A percentile compares a stretch with the other conserved stretches of the same genome.
phyloP scores from a whole-genome alignment of 169 alveolate genomes.

The Eimeria necatrix region DNA sequence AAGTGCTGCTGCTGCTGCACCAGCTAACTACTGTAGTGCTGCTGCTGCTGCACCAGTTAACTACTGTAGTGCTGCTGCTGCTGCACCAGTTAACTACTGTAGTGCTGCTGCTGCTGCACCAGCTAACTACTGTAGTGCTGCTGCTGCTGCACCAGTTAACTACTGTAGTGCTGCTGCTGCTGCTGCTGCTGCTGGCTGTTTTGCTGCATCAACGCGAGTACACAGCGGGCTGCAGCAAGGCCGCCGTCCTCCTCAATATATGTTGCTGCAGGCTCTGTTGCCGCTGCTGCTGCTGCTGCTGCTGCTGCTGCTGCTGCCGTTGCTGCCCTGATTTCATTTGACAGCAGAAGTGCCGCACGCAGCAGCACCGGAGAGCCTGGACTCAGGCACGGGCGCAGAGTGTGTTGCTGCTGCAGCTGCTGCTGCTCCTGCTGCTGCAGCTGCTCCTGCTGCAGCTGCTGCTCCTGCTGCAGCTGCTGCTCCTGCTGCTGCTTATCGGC shows the following conservation, averaged over 20 bases:
- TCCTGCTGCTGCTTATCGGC: conserved; percentile 22
- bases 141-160: neutral
- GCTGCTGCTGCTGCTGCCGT: conserved; percentile 57
- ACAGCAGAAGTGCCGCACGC: neutral
- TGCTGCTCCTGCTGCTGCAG: conserved; percentile 7
- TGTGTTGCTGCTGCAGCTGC: neutral
- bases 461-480: conserved; percentile 22
- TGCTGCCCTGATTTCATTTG: neutral
- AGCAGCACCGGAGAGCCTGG: conserved; percentile 28
- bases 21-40: neutral
- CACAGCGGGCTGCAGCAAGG: conserved; percentile 26
- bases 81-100: neutral
- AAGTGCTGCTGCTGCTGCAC: neutral
- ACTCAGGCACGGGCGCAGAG: neutral
- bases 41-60: neutral
- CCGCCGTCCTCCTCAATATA: neutral
- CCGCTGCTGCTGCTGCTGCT: neutral
- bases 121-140: neutral
- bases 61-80: neutral
- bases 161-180: neutral
- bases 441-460: neutral
- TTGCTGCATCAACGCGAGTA: conserved; percentile 1
- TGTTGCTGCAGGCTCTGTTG: neutral
- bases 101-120: conserved; percentile 23
- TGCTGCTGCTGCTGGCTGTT: conserved; percentile 19